A percentile compares a stretch with the other conserved stretches of the same genome.
Evolutionary conservation across 2,329 filamentous ascomycete species (phyloP).

Genomic region (Elsinoe perseae): DNA sequence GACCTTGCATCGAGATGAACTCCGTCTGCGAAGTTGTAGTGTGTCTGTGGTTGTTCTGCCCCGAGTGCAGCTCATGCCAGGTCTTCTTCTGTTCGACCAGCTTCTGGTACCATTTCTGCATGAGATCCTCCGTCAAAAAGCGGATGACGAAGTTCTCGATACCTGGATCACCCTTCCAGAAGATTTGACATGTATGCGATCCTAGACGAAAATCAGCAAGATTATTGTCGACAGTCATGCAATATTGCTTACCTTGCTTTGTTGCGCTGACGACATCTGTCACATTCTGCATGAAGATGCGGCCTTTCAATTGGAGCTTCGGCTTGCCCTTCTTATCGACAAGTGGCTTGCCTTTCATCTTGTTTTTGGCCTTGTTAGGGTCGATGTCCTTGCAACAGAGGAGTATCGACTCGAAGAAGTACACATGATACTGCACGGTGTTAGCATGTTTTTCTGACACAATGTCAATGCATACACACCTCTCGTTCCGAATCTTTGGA

Average conservation of each 20-base stretch:
- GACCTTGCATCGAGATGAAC: conserved; percentile 70
- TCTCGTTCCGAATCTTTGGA: conserved; percentile 87
- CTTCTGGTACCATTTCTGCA: conserved; percentile 71
- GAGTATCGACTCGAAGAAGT: conserved; percentile 90
- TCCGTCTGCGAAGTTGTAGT: conserved; percentile 57
- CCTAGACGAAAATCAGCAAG: conserved; percentile 43
- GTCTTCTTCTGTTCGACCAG: conserved; percentile 18
- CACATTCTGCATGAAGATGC: conserved; percentile 99
- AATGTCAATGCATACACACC: conserved; percentile 41
- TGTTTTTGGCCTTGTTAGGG: conserved; percentile 68
- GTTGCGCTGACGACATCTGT: conserved; percentile 84
- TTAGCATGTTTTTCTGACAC: conserved; percentile 5
- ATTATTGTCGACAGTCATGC: background rate
- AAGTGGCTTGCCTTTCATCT: conserved; percentile 62
- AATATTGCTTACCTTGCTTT: conserved; percentile 63
- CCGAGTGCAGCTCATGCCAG: conserved; percentile 14
- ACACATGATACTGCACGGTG: conserved; percentile 74
- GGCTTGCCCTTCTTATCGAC: conserved; percentile 67
- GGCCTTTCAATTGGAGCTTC: conserved; percentile 81
- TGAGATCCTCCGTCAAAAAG: conserved; percentile 81
- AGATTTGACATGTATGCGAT: conserved; percentile 92
- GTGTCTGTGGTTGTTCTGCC: conserved; percentile 24
- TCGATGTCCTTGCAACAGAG: conserved; percentile 95
- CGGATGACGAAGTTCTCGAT: conserved; percentile 95
- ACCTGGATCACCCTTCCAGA: conserved; percentile 94